phyloP scores from a whole-genome alignment of 345 rosid species.

The Atalantia buxifolia region DNA sequence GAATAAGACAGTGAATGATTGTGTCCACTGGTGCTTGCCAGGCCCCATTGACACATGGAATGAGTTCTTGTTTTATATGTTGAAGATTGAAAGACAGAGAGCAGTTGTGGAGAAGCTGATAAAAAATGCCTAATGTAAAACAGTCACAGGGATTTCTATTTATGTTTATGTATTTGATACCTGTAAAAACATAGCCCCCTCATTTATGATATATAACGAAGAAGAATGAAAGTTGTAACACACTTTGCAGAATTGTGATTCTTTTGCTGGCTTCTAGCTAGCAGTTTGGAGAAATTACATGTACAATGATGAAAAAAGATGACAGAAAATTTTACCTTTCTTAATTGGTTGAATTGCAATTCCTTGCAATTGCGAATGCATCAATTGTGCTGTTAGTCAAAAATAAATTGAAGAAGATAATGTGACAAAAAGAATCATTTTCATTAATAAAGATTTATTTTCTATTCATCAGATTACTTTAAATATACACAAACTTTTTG shows the following conservation, averaged over 20 bases:
- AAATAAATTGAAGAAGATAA: not conserved
- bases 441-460: not conserved
- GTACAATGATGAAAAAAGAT: not conserved
- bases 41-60: slow-evolving; percentile 77
- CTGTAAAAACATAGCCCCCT: not conserved
- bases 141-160: not conserved
- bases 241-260: not conserved
- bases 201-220: not conserved
- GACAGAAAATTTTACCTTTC: not conserved
- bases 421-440: not conserved
- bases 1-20: slow-evolving; percentile 40
- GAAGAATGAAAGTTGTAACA: not conserved
- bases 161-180: not conserved
- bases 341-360: not conserved
- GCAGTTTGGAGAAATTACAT: not conserved
- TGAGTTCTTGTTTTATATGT: slow-evolving; percentile 55
- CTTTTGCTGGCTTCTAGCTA: not conserved
- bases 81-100: slow-evolving; percentile 32
- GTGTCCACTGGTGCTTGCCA: slow-evolving; percentile 92
- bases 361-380: not conserved
- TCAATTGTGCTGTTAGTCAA: not conserved
- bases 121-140: slow-evolving; percentile 8
- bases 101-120: not conserved
- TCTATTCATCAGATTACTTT: not conserved
- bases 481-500: not conserved